A percentile compares a stretch with the other conserved stretches of the same genome.
Conservation (phyloP, 768 basidiomycete species). For the Rhodotorula taiwanensis region DNA sequence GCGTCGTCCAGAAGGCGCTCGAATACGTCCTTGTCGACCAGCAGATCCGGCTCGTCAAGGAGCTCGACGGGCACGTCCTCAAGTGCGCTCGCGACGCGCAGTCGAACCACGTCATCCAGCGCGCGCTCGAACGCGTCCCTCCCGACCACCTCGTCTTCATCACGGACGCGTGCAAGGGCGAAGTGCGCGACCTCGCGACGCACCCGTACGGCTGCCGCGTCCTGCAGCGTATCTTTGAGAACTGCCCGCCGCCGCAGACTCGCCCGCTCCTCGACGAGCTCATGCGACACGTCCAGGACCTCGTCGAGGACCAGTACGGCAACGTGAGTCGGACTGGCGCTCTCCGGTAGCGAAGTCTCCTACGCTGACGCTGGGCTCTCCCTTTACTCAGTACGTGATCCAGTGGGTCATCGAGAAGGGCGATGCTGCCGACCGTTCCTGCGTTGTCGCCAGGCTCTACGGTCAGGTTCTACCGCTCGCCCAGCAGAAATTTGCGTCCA, state of each 20-base stretch:
- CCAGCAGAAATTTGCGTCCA: slow-evolving; percentile 56
- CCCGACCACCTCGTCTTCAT: slow-evolving; percentile 72
- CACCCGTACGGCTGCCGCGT: slow-evolving; percentile 94
- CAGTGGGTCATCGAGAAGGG: slow-evolving; percentile 87
- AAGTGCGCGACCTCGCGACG: slow-evolving; percentile 70
- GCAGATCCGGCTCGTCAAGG: slow-evolving; percentile 65
- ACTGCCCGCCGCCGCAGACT: slow-evolving; percentile 62
- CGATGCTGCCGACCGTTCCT: slow-evolving; percentile 58
- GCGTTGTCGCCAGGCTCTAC: slow-evolving; percentile 61
- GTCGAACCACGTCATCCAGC: slow-evolving; percentile 85
- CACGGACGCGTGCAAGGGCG: slow-evolving; percentile 60
- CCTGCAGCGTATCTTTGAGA: slow-evolving; percentile 83
- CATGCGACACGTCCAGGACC: slow-evolving; percentile 58
- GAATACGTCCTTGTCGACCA: slow-evolving; percentile 73
- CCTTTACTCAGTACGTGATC: slow-evolving; percentile 61
- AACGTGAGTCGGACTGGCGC: slow-evolving; percentile 45
- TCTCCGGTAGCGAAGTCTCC: no score
- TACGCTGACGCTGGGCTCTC: background rate
- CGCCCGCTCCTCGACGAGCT: slow-evolving; percentile 74
- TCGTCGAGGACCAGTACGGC: slow-evolving; percentile 89
- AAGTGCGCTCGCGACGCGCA: slow-evolving; percentile 84
- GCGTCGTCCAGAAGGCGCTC: slow-evolving; percentile 89
- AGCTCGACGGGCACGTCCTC: slow-evolving; percentile 71
- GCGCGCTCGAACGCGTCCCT: slow-evolving; percentile 71
- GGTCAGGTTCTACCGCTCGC: slow-evolving; percentile 74